A percentile compares a stretch with the other conserved stretches of the same genome.
These are phyloP conservation scores for Diversispora epigaea DNA, from an alignment of 192 early-diverging fungal species.

Conservation along the genomic window DNA sequence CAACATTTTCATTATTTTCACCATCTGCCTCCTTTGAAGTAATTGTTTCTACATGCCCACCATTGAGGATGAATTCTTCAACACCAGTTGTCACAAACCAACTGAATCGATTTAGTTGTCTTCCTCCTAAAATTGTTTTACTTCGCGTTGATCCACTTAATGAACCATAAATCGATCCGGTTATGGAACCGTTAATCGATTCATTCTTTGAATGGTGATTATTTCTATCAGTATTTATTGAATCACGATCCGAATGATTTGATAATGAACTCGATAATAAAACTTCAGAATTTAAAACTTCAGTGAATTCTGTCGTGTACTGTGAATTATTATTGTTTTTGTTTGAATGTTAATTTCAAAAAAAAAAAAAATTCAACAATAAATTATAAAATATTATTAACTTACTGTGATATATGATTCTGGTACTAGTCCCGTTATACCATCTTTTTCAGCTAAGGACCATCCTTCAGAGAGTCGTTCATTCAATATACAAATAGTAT, in stretches of 20 bases:
- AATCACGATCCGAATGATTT: conserved; percentile 7
- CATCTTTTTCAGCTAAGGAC: conserved; percentile 48
- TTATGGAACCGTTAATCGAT: background rate
- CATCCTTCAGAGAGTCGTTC: conserved; percentile 44
- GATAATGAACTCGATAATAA: conserved; percentile 20
- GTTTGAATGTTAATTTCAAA: background rate
- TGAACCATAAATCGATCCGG: background rate
- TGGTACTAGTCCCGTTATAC: conserved; percentile 42
- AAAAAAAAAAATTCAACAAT: background rate
- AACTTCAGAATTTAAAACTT: conserved; percentile 30
- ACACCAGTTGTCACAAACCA: conserved; percentile 51
- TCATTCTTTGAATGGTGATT: background rate
- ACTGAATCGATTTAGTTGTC: conserved; percentile 44
- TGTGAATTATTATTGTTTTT: conserved; percentile 8
- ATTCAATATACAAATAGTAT: conserved; percentile 42
- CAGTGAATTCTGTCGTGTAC: conserved; percentile 47
- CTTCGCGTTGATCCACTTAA: conserved; percentile 29
- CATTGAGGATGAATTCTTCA: conserved; percentile 45
- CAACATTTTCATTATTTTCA: conserved; percentile 37
- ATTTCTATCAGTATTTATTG: background rate
- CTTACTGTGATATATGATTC: conserved; percentile 47
- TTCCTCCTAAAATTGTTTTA: conserved; percentile 41
- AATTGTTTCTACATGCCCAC: conserved; percentile 22
- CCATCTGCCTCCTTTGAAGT: conserved; percentile 24
- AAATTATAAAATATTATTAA: background rate